These are phyloP conservation scores for Colletotrichum salicis DNA, from an alignment of 2,329 filamentous ascomycete species.

Conservation along the genomic window DNA sequence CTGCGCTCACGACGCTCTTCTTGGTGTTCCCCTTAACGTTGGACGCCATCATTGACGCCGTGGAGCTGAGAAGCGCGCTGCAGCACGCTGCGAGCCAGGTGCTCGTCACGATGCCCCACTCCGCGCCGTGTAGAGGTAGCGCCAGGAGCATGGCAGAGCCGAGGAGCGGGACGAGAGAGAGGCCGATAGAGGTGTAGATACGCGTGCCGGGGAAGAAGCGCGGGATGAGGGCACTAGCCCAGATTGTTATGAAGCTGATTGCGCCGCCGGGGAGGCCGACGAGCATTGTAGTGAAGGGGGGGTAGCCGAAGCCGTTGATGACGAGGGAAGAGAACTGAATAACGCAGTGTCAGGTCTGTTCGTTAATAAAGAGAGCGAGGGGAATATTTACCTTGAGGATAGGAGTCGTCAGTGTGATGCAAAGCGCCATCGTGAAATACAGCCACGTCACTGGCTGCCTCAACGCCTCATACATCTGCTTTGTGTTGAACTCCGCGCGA, in stretches of 20 bases:
- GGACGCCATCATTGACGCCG: slow-evolving; percentile 40
- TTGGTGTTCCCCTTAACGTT: slow-evolving; percentile 46
- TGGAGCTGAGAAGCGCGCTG: slow-evolving; percentile 35
- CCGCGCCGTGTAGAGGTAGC: slow-evolving; percentile 29
- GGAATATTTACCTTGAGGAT: slow-evolving; percentile 36
- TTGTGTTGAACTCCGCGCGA: slow-evolving; percentile 31
- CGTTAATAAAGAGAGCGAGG: too few relatives aligned
- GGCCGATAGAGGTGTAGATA: slow-evolving; percentile 39
- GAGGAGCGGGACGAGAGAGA: slow-evolving; percentile 24
- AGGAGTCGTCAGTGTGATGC: slow-evolving; percentile 38
- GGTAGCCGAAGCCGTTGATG: slow-evolving; percentile 36
- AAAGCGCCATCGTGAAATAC: slow-evolving; percentile 38
- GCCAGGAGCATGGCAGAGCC: slow-evolving; percentile 33
- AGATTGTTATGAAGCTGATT: slow-evolving; percentile 4
- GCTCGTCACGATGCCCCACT: slow-evolving; percentile 40
- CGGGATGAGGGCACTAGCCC: slow-evolving; percentile 38
- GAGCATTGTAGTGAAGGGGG: slow-evolving; percentile 33
- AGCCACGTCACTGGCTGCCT: slow-evolving; percentile 30
- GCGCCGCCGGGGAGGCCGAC: slow-evolving; percentile 29
- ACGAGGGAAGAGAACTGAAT: slow-evolving; percentile 29
- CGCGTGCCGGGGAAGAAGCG: slow-evolving; percentile 36
- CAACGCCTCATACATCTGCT: slow-evolving; percentile 39
- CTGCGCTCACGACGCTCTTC: slow-evolving; percentile 39
- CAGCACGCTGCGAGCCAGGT: slow-evolving; percentile 41
- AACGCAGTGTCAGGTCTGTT: neutral